Evolutionary conservation across 805 yeast species (phyloP).

Genomic region (Kodamaea hsintzibuensis): DNA sequence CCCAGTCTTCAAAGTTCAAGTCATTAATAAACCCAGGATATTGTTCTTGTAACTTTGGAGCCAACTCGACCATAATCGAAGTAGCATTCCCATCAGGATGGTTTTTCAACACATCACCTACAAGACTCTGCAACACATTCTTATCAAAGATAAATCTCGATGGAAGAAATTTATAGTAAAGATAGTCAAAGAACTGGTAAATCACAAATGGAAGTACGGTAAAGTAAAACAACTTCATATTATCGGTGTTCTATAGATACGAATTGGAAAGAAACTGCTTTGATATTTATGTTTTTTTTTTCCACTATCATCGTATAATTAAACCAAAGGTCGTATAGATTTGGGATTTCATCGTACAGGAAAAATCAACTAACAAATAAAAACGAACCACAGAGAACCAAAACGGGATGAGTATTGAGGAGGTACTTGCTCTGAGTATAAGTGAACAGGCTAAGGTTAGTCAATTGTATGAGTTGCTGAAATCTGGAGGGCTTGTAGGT

Average conservation of each 20-base stretch:
- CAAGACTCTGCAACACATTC: slow-evolving; percentile 55
- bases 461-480: neutral
- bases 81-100: slow-evolving; percentile 63
- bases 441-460: neutral
- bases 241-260: neutral
- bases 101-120: slow-evolving; percentile 51
- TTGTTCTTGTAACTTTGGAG: slow-evolving; percentile 53
- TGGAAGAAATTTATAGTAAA: slow-evolving; percentile 70
- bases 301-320: neutral
- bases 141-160: slow-evolving; percentile 69
- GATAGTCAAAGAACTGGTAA: slow-evolving; percentile 36
- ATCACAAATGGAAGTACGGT: slow-evolving; percentile 25
- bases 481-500: neutral
- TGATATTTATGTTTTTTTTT: neutral
- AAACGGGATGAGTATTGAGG: neutral
- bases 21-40: slow-evolving; percentile 79
- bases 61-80: slow-evolving; percentile 61
- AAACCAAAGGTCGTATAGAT: neutral
- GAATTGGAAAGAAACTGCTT: neutral
- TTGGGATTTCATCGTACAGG: neutral
- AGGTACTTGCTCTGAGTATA: neutral
- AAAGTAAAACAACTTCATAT: slow-evolving; percentile 28
- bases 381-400: neutral
- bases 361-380: neutral
- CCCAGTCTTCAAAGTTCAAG: slow-evolving; percentile 81